Evolutionary conservation across 495 filamentous ascomycete genomes (phyloP).

Genomic region (Clohesyomyces aquaticus): DNA sequence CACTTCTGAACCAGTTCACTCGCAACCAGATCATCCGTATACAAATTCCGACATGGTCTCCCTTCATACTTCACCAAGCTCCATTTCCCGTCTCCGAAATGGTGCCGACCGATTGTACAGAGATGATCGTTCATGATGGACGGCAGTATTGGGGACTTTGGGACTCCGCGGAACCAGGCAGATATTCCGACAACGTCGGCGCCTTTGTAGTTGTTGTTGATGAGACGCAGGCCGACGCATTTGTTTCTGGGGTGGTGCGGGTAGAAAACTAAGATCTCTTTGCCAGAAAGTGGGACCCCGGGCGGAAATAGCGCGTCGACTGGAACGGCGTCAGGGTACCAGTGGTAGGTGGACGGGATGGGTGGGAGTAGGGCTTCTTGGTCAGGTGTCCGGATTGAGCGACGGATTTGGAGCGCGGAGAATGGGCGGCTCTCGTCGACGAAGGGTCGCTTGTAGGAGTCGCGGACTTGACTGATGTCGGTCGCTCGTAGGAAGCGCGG

Average conservation of each 20-base stretch:
- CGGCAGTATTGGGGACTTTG: neutral
- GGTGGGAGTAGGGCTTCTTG: neutral
- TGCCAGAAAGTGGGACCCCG: slow-evolving; percentile 5
- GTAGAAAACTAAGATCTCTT: slow-evolving; percentile 15
- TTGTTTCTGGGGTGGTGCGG: neutral
- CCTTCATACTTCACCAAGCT: neutral
- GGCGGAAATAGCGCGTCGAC: slow-evolving; percentile 19
- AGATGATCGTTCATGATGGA: slow-evolving; percentile 2
- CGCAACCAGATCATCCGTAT: neutral
- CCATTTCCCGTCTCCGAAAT: neutral
- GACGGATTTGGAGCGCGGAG: neutral
- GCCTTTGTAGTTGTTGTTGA: neutral
- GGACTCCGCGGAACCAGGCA: slow-evolving; percentile 8
- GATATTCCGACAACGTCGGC: neutral
- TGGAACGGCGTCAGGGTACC: slow-evolving; percentile 18
- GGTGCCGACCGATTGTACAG: neutral
- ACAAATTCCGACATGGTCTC: neutral
- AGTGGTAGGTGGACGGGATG: neutral
- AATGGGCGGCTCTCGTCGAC: neutral
- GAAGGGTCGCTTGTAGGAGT: neutral
- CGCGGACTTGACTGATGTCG: too few relatives aligned
- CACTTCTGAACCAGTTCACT: neutral
- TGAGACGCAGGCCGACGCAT: slow-evolving; percentile 7
- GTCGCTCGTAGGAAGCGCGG: too few relatives aligned
- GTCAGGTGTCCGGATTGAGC: neutral